Conservation (phyloP, 2,329 filamentous ascomycete species). For the Thelonectria rubi region DNA sequence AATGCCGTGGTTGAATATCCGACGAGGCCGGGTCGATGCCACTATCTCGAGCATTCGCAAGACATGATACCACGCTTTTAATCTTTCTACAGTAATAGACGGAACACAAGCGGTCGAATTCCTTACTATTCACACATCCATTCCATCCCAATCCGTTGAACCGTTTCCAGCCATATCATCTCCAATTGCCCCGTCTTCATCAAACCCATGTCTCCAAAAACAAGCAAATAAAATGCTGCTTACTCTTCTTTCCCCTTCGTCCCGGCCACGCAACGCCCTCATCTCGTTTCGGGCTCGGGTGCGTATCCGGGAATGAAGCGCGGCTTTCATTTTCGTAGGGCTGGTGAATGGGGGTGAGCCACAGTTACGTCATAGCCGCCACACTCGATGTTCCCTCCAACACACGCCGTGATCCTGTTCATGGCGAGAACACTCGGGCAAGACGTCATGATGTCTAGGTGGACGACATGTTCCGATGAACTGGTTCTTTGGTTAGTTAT, state of each 20-base stretch:
- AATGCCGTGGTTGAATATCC: background rate
- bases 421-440: background rate
- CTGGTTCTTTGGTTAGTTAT: no score
- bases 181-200: background rate
- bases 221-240: background rate
- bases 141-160: background rate
- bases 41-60: no score
- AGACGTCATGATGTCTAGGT: slow-evolving; percentile 17
- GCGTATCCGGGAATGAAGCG: no score
- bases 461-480: background rate
- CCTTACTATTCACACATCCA: no score
- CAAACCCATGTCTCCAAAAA: background rate
- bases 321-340: background rate
- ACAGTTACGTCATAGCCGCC: slow-evolving; percentile 6
- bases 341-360: background rate
- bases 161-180: background rate
- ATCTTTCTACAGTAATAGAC: no score
- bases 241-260: background rate
- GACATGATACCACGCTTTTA: no score
- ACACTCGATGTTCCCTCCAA: background rate
- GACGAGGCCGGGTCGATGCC: background rate
- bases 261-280: background rate
- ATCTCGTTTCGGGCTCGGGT: background rate
- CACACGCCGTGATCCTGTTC: background rate
- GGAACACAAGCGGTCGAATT: no score